Evolutionary conservation across 1,284 basidiomycete genomes (phyloP), one percentile per base, ranked within the genome.

Genomic region (Cryptococcus deneoformans): DNA sequence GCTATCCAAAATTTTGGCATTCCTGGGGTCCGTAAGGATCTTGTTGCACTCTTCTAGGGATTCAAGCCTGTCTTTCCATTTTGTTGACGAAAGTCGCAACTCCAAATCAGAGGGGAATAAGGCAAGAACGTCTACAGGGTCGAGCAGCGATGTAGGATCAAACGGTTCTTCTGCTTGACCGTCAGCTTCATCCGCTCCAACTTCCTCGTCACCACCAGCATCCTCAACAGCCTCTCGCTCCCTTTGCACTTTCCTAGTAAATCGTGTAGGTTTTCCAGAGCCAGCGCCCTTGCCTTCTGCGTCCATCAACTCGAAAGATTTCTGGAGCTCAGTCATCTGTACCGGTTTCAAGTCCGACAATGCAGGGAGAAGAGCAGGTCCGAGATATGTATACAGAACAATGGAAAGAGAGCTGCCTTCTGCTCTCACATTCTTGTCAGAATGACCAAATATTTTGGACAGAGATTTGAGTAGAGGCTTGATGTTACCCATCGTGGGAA

Each of bases 41-140:
- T 85, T 84, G 57, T 87, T 81, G 43, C 96, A 82, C 47, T 91
- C 90, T 65, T 97, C 93, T 52, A 98, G 79, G 2, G 85, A 89
- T 69, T 97, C 94, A 69, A 95, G 91, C 36, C 96, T 86, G 64
- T 99, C 96, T 75, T 99, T 97, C 96, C 96, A 99, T 77, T 99
- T 99, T 0, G 90, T 86, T 4, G 94, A 97, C 11, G 85, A 83
- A 53, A 99, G 81, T 56, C 84, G 80, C 6, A 86, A 81, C 60
- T 88, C 85, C 57, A 95, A 81, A 56, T 87, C 87, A 2, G 84
- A 77, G 0, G 94, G 88, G 50, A 96, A 81, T 66, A 87, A 87
- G 6, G 84, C 79, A 50, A 86, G 81, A 58, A 92, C 86, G 68
- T 95, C 84, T 49, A 91, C 85, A 11, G 90, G 87, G 71, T 97